These are phyloP conservation scores for Aspergillus aculeatinus DNA, from an alignment of 2,329 filamentous ascomycete species.

Conservation along the genomic window DNA sequence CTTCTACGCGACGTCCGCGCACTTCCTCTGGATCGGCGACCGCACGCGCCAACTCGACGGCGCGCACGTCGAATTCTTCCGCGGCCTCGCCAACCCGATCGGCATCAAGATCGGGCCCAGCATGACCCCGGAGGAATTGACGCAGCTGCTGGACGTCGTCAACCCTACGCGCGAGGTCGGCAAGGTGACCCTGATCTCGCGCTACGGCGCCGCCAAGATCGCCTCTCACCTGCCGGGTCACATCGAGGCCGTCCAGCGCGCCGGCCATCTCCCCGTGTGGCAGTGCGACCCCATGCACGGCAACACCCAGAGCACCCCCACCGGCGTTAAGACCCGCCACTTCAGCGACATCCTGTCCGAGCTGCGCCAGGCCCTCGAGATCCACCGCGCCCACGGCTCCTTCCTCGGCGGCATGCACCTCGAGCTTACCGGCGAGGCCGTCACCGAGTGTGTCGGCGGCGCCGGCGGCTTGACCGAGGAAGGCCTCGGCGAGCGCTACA, in stretches of 20 bases:
- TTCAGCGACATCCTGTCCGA: conserved; percentile 90
- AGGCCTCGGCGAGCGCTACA: conserved; percentile 87
- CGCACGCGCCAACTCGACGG: conserved; percentile 90
- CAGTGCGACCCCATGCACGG: conserved; percentile 99
- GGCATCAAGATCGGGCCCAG: conserved; percentile 94
- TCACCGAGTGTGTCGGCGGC: conserved; percentile 93
- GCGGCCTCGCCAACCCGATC: conserved; percentile 91
- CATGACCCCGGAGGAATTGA: conserved; percentile 73
- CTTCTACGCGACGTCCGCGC: conserved; percentile 91
- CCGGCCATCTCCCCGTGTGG: conserved; percentile 80
- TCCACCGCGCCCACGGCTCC: conserved; percentile 79
- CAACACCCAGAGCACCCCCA: conserved; percentile 64
- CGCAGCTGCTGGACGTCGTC: conserved; percentile 76
- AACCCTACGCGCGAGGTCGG: conserved; percentile 81
- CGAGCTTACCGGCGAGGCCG: conserved; percentile 91
- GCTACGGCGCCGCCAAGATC: conserved; percentile 82
- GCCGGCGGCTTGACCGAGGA: conserved; percentile 84
- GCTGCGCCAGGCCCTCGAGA: conserved; percentile 75
- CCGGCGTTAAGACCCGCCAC: conserved; percentile 85
- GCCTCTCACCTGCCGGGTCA: conserved; percentile 73
- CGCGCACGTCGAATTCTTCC: conserved; percentile 95
- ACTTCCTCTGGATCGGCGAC: conserved; percentile 98
- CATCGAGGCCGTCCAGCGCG: conserved; percentile 83
- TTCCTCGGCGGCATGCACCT: conserved; percentile 93
- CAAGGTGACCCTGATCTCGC: conserved; percentile 94